These are phyloP conservation scores for Boechera divaricarpa DNA, from an alignment of 345 rosid genomes.

Conservation along the genomic window DNA sequence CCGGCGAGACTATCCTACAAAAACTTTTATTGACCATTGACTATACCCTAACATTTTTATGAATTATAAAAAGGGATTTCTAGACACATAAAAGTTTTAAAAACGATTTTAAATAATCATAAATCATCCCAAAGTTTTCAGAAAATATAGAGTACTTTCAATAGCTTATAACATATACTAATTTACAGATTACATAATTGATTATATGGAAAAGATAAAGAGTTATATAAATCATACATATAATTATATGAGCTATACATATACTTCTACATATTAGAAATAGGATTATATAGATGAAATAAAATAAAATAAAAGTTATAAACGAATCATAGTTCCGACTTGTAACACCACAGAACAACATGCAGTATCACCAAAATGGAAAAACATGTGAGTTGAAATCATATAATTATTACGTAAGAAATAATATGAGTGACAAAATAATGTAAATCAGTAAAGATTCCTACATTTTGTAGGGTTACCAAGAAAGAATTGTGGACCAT, in stretches of 20 bases:
- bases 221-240: too few species aligned
- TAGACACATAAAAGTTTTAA: too few species aligned
- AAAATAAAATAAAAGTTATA: too few species aligned
- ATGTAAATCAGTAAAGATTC: too few species aligned
- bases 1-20: not conserved
- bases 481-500: not conserved
- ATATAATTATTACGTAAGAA: not conserved
- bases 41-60: not conserved
- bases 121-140: not conserved
- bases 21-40: not conserved
- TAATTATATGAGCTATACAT: too few species aligned
- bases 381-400: not conserved
- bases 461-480: not conserved
- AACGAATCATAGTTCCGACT: not conserved
- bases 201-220: too few species aligned
- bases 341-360: not conserved
- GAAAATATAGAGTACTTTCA: not conserved
- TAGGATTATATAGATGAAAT: not conserved
- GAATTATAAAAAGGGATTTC: not conserved
- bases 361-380: not conserved
- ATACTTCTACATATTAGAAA: too few species aligned
- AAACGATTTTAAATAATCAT: not conserved
- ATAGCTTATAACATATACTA: too few species aligned
- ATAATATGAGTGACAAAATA: not conserved
- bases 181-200: not conserved